Evolutionary conservation across 2,329 filamentous ascomycete genomes (phyloP).

Genomic region (Alternaria solani): DNA sequence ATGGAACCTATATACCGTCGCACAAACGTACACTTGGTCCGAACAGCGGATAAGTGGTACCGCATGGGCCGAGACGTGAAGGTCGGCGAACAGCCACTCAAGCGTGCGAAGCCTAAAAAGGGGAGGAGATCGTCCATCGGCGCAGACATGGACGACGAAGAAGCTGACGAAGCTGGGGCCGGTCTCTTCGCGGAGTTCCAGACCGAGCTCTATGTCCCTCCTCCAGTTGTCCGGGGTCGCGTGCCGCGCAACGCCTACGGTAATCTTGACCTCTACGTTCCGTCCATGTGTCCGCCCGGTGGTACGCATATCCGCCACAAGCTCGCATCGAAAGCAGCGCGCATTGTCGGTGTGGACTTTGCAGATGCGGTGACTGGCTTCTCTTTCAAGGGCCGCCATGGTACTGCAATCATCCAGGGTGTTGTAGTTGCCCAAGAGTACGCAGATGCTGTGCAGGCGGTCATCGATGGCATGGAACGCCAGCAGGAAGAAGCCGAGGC

Average conservation of each 20-base stretch:
- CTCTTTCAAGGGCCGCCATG: constrained; percentile 82
- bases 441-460: constrained; percentile 73
- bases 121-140: constrained; percentile 33
- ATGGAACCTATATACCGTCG: constrained; percentile 85
- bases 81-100: constrained; percentile 78
- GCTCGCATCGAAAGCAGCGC: constrained; percentile 74
- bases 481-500: constrained; percentile 70
- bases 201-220: constrained; percentile 76
- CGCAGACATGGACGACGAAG: constrained; percentile 43
- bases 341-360: constrained; percentile 80
- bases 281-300: constrained; percentile 69
- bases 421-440: constrained; percentile 78
- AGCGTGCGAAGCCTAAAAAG: constrained; percentile 63
- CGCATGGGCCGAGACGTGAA: constrained; percentile 82
- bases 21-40: constrained; percentile 78
- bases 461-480: constrained; percentile 72
- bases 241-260: constrained; percentile 71
- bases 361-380: constrained; percentile 92
- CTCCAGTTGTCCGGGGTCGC: constrained; percentile 75
- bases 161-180: constrained; percentile 56
- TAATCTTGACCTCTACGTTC: constrained; percentile 70
- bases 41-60: constrained; percentile 90
- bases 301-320: constrained; percentile 65
- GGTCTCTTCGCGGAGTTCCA: constrained; percentile 68
- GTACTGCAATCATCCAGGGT: constrained; percentile 83